Conservation (phyloP, 2,329 filamentous ascomycete species). For the Neurospora sp. region DNA sequence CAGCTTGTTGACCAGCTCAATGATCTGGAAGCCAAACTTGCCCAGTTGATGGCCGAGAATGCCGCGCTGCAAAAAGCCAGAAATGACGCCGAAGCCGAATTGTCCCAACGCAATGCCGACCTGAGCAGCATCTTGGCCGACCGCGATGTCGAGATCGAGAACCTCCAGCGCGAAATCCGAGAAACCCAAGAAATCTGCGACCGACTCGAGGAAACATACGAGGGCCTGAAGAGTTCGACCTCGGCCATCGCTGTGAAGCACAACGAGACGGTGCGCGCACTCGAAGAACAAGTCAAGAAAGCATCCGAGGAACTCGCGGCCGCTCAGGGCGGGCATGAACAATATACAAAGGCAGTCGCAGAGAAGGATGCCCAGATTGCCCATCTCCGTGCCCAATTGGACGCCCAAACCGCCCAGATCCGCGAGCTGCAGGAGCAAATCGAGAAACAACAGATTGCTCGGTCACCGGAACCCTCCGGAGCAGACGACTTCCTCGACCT, state of each 20-base stretch:
- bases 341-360: slow-evolving; percentile 55
- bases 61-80: slow-evolving; percentile 66
- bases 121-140: slow-evolving; percentile 55
- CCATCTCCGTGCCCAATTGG: slow-evolving; percentile 67
- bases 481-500: slow-evolving; percentile 58
- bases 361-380: slow-evolving; percentile 80
- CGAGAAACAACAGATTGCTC: slow-evolving; percentile 25
- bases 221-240: slow-evolving; percentile 68
- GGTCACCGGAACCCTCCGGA: slow-evolving; percentile 28
- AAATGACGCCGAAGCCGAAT: slow-evolving; percentile 54
- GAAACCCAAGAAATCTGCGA: slow-evolving; percentile 75
- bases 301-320: slow-evolving; percentile 35
- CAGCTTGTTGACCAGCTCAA: slow-evolving; percentile 95
- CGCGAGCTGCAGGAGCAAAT: slow-evolving; percentile 49
- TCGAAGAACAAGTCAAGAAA: slow-evolving; percentile 57
- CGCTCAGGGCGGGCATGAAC: slow-evolving; percentile 20
- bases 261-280: slow-evolving; percentile 56
- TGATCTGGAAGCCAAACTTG: slow-evolving; percentile 77
- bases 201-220: slow-evolving; percentile 74
- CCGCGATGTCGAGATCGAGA: slow-evolving; percentile 78
- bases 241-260: slow-evolving; percentile 66
- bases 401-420: slow-evolving; percentile 57
- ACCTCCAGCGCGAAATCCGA: slow-evolving; percentile 67
- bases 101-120: slow-evolving; percentile 53
- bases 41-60: slow-evolving; percentile 81